A percentile compares a stretch with the other conserved stretches of the same genome.
These are phyloP conservation scores for Aspergillus japonicus DNA, from an alignment of 2,329 filamentous ascomycete species.

Conservation along the genomic window DNA sequence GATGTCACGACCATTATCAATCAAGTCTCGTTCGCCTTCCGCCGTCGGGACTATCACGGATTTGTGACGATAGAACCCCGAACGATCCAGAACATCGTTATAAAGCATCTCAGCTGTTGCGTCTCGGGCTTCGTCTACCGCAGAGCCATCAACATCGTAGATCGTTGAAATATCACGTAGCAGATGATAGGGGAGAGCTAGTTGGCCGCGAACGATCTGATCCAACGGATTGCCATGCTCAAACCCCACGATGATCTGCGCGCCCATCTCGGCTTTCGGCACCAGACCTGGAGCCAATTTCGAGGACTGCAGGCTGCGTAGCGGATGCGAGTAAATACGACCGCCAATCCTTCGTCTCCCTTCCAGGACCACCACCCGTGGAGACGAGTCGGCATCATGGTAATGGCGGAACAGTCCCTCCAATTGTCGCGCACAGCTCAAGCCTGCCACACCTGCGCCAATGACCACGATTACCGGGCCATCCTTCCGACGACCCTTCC, in stretches of 20 bases:
- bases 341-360: conserved; percentile 85
- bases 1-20: conserved; percentile 80
- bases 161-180: conserved; percentile 79
- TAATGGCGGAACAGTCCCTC: conserved; percentile 84
- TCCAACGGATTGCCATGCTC: conserved; percentile 93
- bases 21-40: conserved; percentile 76
- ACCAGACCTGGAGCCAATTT: conserved; percentile 54
- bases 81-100: conserved; percentile 90
- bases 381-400: conserved; percentile 63
- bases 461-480: conserved; percentile 79
- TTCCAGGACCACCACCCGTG: conserved; percentile 78
- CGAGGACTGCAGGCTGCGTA: conserved; percentile 59
- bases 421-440: conserved; percentile 88
- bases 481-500: conserved; percentile 46
- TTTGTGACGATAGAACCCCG: conserved; percentile 86
- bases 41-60: conserved; percentile 67
- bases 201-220: conserved; percentile 82
- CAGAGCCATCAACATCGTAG: conserved; percentile 65
- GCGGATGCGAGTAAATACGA: conserved; percentile 81
- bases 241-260: conserved; percentile 97
- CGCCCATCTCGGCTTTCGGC: conserved; percentile 92
- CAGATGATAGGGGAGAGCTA: conserved; percentile 81
- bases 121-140: conserved; percentile 77
- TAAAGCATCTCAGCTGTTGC: conserved; percentile 85
- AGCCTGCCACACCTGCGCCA: conserved; percentile 89